Percentiles rank a stretch among this genome's conserved stretches.
Evolutionary conservation across 768 basidiomycete genomes (phyloP).

Genomic region (Steccherinum ochraceum): DNA sequence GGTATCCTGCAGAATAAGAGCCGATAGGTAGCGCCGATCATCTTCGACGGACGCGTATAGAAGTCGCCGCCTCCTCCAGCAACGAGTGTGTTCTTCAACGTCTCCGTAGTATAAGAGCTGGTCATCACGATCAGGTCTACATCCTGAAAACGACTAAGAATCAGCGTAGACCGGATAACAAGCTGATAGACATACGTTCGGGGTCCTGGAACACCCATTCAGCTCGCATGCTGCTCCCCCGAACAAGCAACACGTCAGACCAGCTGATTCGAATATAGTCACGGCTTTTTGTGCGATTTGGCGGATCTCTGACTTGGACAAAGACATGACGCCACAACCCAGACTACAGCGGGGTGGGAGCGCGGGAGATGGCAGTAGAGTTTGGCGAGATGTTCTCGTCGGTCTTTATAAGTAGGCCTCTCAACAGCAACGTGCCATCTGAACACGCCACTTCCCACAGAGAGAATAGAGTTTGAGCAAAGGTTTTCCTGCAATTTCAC

Average conservation of each 20-base stretch:
- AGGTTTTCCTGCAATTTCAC: too few relatives aligned
- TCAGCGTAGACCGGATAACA: neutral
- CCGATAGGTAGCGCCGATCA: conserved; percentile 2
- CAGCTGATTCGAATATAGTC: conserved; percentile 1
- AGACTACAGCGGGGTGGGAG: too few relatives aligned
- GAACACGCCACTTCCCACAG: too few relatives aligned
- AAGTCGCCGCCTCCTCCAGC: neutral
- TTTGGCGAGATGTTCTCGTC: too few relatives aligned
- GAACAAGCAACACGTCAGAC: conserved; percentile 17
- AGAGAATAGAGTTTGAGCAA: too few relatives aligned
- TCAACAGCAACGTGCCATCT: too few relatives aligned
- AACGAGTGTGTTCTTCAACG: conserved; percentile 12
- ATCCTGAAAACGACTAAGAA: conserved; percentile 28
- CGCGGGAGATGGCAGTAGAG: too few relatives aligned
- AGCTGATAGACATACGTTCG: conserved; percentile 11
- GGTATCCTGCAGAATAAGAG: neutral
- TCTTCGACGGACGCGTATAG: conserved; percentile 8
- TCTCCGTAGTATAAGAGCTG: conserved; percentile 10
- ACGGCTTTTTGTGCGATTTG: neutral
- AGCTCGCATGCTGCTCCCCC: conserved; percentile 18
- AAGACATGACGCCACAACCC: too few relatives aligned
- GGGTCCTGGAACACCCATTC: conserved; percentile 15
- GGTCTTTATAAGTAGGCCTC: too few relatives aligned
- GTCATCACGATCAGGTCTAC: conserved; percentile 41
- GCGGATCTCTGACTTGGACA: neutral